Evolutionary conservation across 495 filamentous ascomycete species (phyloP), one percentile per base, ranked within the genome.

Genomic region (Annulohypoxylon nitens): DNA sequence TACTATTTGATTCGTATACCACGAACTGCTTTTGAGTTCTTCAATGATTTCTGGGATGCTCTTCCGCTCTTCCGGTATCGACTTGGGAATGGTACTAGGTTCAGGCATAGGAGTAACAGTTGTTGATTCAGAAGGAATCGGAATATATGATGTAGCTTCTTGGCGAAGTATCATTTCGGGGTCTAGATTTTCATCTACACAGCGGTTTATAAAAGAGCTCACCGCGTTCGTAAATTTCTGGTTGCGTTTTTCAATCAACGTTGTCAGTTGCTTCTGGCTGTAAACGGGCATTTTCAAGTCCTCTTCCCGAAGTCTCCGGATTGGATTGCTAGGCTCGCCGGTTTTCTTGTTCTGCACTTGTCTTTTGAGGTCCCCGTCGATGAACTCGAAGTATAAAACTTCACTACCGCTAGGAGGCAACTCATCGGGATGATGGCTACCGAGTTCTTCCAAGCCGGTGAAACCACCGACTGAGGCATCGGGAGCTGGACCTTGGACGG

Each of bases 1-100:
- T 2, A 98, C 97, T 74, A 99, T 96, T 78, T 99, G 96, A 3
- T 90, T 90, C 12, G 90, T 91, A 74, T 98, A 98, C 91, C 95
- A 95, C 48, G 94, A 85, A 76, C 90, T 88, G 5, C 86, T 82
- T 75, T 93, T 94, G 33, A 98, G 89, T 76, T 98, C 93, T 1
- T 86, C 84, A 43, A 98, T 88, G 23, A 98, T 99, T 68, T 96
- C 92, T 0, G 92, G 85, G 25, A 98, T 93, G 3, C 86, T 85
- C 70, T 94, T 93, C 50, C 96, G 88, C 70, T 97, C 93, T 41
- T 85, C 90, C 0, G 97, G 97, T 58, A 99, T 97, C 8, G 83
- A 86, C 51, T 84, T 81, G 0, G 93, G 92, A 45, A 93, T 70
- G 0, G 76, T 78, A 66, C 78, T 80, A 33, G 80, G 61, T 4